Conservation (phyloP, 495 filamentous ascomycete species). For the Lepraria neglecta region DNA sequence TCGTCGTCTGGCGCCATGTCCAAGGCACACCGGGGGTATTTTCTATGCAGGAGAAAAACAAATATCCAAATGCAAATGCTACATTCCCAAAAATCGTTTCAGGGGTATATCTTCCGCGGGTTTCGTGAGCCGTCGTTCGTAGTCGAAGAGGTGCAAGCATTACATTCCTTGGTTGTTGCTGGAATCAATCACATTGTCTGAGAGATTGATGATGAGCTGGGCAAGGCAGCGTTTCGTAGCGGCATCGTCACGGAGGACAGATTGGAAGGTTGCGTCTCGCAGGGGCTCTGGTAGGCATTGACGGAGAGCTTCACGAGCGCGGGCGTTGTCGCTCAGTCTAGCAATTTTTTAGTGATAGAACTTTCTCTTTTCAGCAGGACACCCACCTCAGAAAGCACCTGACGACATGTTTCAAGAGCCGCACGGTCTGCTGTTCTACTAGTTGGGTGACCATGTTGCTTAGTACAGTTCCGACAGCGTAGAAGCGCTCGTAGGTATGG, state of each 20-base stretch:
- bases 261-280: constrained; percentile 93
- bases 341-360: not conserved
- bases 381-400: constrained; percentile 89
- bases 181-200: constrained; percentile 77
- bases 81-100: constrained; percentile 26
- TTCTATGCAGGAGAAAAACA: constrained; percentile 24
- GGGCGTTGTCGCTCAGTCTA: constrained; percentile 91
- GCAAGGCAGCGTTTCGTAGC: constrained; percentile 97
- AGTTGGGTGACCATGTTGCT: constrained; percentile 98
- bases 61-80: constrained; percentile 26
- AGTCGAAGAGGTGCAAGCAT: constrained; percentile 25
- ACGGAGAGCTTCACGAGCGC: constrained; percentile 87
- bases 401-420: constrained; percentile 95
- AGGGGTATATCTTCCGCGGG: constrained; percentile 22
- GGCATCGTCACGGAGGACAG: constrained; percentile 92
- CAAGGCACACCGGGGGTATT: constrained; percentile 21
- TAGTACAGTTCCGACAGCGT: constrained; percentile 93
- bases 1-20: constrained; percentile 7
- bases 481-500: constrained; percentile 98
- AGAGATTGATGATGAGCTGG: constrained; percentile 93
- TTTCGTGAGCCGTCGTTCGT: constrained; percentile 22
- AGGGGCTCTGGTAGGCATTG: constrained; percentile 97
- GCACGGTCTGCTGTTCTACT: constrained; percentile 94
- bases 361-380: not conserved
- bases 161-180: constrained; percentile 45